A percentile compares a stretch with the other conserved stretches of the same genome.
Evolutionary conservation across 2,329 filamentous ascomycete genomes (phyloP).

Genomic region (Alternaria sp.): DNA sequence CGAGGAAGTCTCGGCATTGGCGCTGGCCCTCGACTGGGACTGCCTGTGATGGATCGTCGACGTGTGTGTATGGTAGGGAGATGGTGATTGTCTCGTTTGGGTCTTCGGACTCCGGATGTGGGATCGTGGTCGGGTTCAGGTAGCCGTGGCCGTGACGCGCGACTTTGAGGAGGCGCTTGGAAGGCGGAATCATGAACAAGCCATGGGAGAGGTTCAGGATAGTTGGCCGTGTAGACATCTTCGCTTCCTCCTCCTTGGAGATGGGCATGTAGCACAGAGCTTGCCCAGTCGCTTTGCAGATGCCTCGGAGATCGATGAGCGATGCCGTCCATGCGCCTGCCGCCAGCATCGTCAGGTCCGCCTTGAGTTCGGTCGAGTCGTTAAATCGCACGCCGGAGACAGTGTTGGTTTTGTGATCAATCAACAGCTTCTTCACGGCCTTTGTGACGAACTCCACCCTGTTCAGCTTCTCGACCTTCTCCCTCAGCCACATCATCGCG

Average conservation of each 20-base stretch:
- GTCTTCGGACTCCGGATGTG: constrained; percentile 55
- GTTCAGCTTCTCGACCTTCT: constrained; percentile 62
- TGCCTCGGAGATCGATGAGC: constrained; percentile 78
- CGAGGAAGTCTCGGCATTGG: constrained; percentile 44
- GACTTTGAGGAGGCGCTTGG: constrained; percentile 55
- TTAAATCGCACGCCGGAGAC: constrained; percentile 68
- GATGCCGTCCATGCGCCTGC: constrained; percentile 86
- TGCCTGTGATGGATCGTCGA: constrained; percentile 58
- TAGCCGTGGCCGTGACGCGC: constrained; percentile 62
- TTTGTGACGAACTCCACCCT: constrained; percentile 61
- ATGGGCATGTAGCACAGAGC: constrained; percentile 79
- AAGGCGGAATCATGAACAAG: constrained; percentile 77
- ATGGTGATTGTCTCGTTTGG: constrained; percentile 51
- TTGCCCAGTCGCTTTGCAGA: constrained; percentile 83
- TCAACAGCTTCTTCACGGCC: constrained; percentile 58
- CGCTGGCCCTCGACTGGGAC: constrained; percentile 46
- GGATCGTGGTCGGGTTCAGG: constrained; percentile 56
- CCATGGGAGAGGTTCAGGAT: constrained; percentile 75
- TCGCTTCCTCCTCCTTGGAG: constrained; percentile 72
- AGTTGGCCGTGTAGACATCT: constrained; percentile 72
- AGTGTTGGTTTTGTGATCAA: constrained; percentile 42
- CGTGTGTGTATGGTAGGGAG: constrained; percentile 59
- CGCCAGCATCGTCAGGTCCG: constrained; percentile 80
- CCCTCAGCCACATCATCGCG: constrained; percentile 71
- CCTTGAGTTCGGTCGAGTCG: constrained; percentile 61